Evolutionary conservation across 2,329 filamentous ascomycete species (phyloP), one percentile per base, ranked within the genome.

Genomic region (Fusarium sp.): DNA sequence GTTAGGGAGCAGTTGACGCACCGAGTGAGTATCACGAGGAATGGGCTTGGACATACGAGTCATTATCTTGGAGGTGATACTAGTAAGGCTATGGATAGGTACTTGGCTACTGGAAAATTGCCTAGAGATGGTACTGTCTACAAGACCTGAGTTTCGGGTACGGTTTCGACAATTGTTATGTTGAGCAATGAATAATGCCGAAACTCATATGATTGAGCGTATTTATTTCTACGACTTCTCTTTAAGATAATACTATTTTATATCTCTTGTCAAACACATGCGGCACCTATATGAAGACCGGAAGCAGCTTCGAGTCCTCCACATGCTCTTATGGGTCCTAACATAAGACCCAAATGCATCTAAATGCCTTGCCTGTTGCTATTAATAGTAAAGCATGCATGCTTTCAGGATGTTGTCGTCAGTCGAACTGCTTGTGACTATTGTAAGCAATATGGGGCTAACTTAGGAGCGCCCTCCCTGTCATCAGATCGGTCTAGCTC

Each of bases 1-100:
- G 61, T 76, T 5, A 63, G 67, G 10, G 63, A 71, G 42, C 73
- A 77, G 38, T 32, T 77, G 44, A 57, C 64, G 8, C 61, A 13
- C 6, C 38, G 75, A 3, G 71, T 77, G 12, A 75, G 68, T n/a
- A 67, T 77, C 7, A 74, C 62, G 6, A 67, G 74, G 37, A 71
- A 76, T 33, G 75, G 74, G 4, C 23, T 64, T 23, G 75, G 75
- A 7, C 75, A 77, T 13, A 76, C 73, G 5, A 76, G 67, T 33
- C 67, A 75, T 12, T 65, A 57, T 8, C 35, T 73, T 1, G 15
- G 45, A 4, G 75, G 74, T 0, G 69, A 76, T 10, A 76, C 75
- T 4, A 71, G 71, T 7, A 62, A 68, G 35, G 73, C 57, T 10
- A 70, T 77, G n/a, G 65, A 76, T 20, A 17, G 10, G 5, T 77